Evolutionary conservation across 2,329 filamentous ascomycete species (phyloP), one percentile per base, ranked within the genome.

Genomic region (Alternaria sp.): DNA sequence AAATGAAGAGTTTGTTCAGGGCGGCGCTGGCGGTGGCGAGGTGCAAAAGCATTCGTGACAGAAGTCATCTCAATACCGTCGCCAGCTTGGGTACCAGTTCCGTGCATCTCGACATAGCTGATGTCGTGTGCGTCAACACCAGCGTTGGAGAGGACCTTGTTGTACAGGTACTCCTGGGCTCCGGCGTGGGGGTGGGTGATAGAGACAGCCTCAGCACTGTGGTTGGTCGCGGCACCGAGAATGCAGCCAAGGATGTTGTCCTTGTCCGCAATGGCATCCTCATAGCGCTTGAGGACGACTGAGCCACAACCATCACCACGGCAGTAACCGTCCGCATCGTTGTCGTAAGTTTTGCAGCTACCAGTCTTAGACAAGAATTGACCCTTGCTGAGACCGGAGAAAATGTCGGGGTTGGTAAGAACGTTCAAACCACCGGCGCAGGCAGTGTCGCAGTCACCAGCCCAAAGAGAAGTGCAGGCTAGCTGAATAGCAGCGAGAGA

Each of bases 91-190:
- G 92, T 97, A 32, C 93, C 93, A 3, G 93, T 97, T 14, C 92
- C 93, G 76, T 97, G 92, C 89, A 95, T 93, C 79, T 96, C 93
- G 9, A 97, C 89, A 72, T 94, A 96, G 77, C 89, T 89, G 50
- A 97, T 85, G 64, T 94, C 90, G 52, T 88, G 85, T 2, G 92
- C 90, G 71, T 94, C 89, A 22, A 95, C 85, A 60, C 90, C 89
- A 43, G 91, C 89, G 44, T 91, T 86, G 49, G 90, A 86, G 1
- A 95, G 83, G 28, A 95, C 88, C 40, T 87, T 84, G 57, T 86
- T 86, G 70, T 90, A 94, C 11, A 95, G 81, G 49, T 86, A 83
- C 12, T 91, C 87, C 77, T 96, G 93, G 0, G 91, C 90, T 14
- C 87, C 90, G 4, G 88, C 90, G 75, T 95, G 92, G 2, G 93